Percentiles rank a stretch among this genome's conserved stretches.
phyloP scores from a whole-genome alignment of 2,329 filamentous ascomycete species.

The Septoria linicola region DNA sequence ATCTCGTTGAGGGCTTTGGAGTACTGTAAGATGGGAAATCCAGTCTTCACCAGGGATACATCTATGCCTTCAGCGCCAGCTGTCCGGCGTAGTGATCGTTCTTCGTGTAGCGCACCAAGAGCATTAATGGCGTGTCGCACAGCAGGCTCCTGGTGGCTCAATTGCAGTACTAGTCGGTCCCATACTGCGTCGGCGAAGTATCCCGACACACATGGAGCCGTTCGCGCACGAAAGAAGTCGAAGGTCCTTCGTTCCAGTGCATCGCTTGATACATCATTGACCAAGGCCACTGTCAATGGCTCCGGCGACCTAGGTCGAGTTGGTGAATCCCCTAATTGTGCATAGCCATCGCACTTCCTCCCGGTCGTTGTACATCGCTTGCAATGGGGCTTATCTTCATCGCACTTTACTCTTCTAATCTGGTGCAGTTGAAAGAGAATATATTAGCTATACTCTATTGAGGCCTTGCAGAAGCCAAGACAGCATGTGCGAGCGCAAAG shows the following conservation, averaged over 20 bases:
- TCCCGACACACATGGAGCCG: conserved; percentile 32
- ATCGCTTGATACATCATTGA: conserved; percentile 27
- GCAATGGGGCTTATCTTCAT: conserved; percentile 56
- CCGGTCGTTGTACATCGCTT: conserved; percentile 56
- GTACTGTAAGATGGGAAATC: conserved; percentile 35
- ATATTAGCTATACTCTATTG: conserved; percentile 9
- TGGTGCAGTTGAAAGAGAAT: conserved; percentile 35
- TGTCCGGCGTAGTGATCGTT: conserved; percentile 25
- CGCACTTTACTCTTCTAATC: conserved; percentile 58
- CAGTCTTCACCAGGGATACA: conserved; percentile 26
- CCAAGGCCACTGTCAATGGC: conserved; percentile 23
- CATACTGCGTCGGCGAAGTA: conserved; percentile 36
- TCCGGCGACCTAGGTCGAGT: conserved; percentile 16
- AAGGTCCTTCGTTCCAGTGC: conserved; percentile 34
- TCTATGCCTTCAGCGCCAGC: conserved; percentile 22
- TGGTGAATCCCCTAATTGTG: conserved; percentile 17
- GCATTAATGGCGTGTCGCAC: conserved; percentile 38
- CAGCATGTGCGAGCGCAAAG: conserved; percentile 5
- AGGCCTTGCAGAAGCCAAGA: not conserved
- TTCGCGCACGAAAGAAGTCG: conserved; percentile 33
- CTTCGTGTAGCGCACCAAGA: conserved; percentile 36
- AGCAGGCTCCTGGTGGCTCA: conserved; percentile 34
- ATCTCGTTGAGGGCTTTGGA: conserved; percentile 35
- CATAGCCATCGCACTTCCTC: conserved; percentile 58
- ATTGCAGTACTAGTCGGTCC: conserved; percentile 35